Percentiles rank a stretch among this genome's conserved stretches.
phyloP scores from a whole-genome alignment of 2,329 filamentous ascomycete species.

The Rugonectria rugulosa region DNA sequence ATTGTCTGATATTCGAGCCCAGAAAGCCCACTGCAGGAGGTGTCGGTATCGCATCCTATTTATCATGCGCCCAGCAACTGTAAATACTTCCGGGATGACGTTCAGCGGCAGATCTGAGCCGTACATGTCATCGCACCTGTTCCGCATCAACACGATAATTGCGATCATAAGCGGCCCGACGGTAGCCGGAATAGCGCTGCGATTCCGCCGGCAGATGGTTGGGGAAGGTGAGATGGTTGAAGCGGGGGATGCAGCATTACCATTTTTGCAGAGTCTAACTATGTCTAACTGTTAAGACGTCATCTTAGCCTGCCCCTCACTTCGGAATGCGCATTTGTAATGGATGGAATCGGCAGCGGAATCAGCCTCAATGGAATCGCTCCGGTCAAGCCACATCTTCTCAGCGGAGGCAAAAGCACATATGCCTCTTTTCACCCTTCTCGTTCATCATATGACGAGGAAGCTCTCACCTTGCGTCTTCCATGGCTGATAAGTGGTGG shows the following conservation, averaged over 20 bases:
- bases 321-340: constrained; percentile 2
- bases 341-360: not conserved
- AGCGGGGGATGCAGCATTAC: constrained; percentile 17
- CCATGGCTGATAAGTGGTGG: too few relatives aligned
- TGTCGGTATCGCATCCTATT: constrained; percentile 29
- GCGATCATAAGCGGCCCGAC: constrained; percentile 36
- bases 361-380: not conserved
- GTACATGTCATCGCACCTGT: constrained; percentile 24
- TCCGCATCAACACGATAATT: constrained; percentile 30
- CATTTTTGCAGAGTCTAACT: not conserved
- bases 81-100: constrained; percentile 33
- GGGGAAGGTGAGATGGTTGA: constrained; percentile 4
- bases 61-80: constrained; percentile 30
- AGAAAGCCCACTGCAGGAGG: constrained; percentile 1
- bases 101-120: constrained; percentile 31
- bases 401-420: not conserved
- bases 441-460: not conserved
- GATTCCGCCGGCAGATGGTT: constrained; percentile 32
- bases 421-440: not conserved
- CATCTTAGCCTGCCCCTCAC: constrained; percentile 2
- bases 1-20: constrained; percentile 11
- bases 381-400: not conserved
- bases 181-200: constrained; percentile 36
- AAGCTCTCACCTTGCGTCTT: not conserved
- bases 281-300: not conserved